These are phyloP conservation scores for Stephania japonica DNA, from an alignment of 164 flowering plant genomes.

Conservation along the genomic window DNA sequence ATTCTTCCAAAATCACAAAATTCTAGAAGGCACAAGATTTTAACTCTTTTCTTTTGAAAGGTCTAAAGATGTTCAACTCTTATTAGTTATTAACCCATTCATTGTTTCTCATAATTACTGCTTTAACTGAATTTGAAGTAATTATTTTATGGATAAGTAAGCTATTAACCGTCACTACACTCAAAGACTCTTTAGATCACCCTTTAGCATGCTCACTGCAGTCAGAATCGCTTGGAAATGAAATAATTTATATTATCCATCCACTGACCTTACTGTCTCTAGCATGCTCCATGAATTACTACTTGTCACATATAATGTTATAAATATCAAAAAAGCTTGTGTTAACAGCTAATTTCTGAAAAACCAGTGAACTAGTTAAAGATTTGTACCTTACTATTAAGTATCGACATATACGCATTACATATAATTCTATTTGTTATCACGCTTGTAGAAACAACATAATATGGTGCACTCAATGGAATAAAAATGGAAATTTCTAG, in stretches of 20 bases:
- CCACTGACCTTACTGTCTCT: neutral
- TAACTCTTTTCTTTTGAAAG: too few relatives aligned
- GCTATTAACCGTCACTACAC: too few relatives aligned
- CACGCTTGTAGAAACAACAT: neutral
- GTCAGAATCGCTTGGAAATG: neutral
- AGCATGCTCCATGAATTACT: neutral
- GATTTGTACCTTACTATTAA: neutral
- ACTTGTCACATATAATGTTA: neutral
- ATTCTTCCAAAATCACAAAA: too few relatives aligned
- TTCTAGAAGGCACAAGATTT: too few relatives aligned
- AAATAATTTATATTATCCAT: neutral
- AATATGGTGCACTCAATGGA: neutral
- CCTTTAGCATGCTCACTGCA: neutral
- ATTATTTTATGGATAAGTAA: too few relatives aligned
- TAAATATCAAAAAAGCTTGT: neutral
- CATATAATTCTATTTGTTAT: neutral
- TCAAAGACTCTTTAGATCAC: neutral
- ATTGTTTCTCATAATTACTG: too few relatives aligned
- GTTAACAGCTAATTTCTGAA: neutral
- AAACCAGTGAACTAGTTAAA: neutral
- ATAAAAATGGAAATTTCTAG: neutral
- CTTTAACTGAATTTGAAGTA: too few relatives aligned
- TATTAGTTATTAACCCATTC: too few relatives aligned
- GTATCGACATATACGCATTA: neutral
- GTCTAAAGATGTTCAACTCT: too few relatives aligned